A percentile compares a stretch with the other conserved stretches of the same genome.
phyloP scores from a whole-genome alignment of 2,329 filamentous ascomycete genomes.

The Verticillium nubilum region DNA sequence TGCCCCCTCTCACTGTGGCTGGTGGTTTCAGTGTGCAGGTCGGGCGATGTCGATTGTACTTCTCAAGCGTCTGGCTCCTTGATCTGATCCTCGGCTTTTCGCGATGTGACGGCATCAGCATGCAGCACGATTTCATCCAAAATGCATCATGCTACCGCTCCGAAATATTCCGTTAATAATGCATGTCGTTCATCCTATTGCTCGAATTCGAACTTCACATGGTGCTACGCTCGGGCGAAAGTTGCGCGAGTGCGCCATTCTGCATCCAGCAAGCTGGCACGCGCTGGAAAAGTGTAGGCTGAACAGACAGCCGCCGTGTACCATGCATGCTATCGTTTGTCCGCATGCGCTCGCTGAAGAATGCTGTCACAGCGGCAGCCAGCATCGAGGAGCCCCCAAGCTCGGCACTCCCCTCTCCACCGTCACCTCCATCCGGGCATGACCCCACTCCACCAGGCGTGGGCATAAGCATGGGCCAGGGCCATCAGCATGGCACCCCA shows the following conservation, averaged over 20 bases:
- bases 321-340: too few relatives aligned
- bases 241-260: neutral
- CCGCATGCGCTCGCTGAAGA: too few relatives aligned
- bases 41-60: neutral
- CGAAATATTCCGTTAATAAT: neutral
- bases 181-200: neutral
- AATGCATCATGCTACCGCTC: neutral
- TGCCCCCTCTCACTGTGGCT: neutral
- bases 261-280: slow-evolving; percentile 1
- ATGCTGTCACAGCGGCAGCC: neutral
- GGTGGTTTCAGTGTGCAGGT: too few relatives aligned
- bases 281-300: neutral
- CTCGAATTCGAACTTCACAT: neutral
- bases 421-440: neutral
- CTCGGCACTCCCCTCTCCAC: neutral
- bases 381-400: neutral
- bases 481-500: neutral
- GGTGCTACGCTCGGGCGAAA: neutral
- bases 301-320: too few relatives aligned
- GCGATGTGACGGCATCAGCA: neutral
- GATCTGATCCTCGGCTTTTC: neutral
- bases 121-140: neutral
- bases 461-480: neutral
- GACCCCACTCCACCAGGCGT: neutral
- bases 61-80: neutral